Evolutionary conservation across 202 grass and related monocot genomes (phyloP).

Genomic region (Zoysia matrella): DNA sequence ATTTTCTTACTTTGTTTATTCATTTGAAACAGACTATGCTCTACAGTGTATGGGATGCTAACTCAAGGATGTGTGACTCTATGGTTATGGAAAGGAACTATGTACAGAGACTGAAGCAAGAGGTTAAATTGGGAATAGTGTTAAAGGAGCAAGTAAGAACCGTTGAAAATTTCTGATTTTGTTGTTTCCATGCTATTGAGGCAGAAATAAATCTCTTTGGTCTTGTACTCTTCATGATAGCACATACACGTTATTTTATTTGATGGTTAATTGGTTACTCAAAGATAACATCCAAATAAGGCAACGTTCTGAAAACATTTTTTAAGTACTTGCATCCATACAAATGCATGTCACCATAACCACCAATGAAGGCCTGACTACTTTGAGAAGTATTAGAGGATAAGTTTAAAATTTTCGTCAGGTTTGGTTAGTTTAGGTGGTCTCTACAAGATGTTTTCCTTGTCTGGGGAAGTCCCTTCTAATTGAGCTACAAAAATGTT

Average conservation of each 20-base stretch:
- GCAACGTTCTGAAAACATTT: slow-evolving; percentile 26
- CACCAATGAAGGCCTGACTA: background rate
- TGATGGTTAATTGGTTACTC: slow-evolving; percentile 1
- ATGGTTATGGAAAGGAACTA: background rate
- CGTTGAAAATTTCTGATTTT: slow-evolving; percentile 16
- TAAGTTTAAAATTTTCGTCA: background rate
- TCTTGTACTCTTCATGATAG: background rate
- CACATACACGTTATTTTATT: slow-evolving; percentile 2
- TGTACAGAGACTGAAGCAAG: slow-evolving; percentile 66
- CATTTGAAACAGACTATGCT: slow-evolving; percentile 72
- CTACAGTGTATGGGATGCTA: slow-evolving; percentile 29
- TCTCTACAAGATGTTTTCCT: slow-evolving; percentile 4
- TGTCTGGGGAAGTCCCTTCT: slow-evolving; percentile 31
- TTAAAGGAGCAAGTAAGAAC: slow-evolving; percentile 84
- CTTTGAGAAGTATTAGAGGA: background rate
- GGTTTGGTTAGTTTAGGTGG: background rate
- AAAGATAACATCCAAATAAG: background rate
- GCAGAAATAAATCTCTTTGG: slow-evolving; percentile 11
- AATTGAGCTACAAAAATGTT: background rate
- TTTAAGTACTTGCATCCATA: background rate
- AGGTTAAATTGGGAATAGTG: slow-evolving; percentile 70
- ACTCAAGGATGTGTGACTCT: too few species aligned
- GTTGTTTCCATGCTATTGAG: slow-evolving; percentile 7
- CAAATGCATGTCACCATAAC: slow-evolving; percentile 3
- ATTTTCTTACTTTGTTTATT: slow-evolving; percentile 55